phyloP scores from a whole-genome alignment of 2,329 filamentous ascomycete species.

The Colletotrichum lentis region DNA sequence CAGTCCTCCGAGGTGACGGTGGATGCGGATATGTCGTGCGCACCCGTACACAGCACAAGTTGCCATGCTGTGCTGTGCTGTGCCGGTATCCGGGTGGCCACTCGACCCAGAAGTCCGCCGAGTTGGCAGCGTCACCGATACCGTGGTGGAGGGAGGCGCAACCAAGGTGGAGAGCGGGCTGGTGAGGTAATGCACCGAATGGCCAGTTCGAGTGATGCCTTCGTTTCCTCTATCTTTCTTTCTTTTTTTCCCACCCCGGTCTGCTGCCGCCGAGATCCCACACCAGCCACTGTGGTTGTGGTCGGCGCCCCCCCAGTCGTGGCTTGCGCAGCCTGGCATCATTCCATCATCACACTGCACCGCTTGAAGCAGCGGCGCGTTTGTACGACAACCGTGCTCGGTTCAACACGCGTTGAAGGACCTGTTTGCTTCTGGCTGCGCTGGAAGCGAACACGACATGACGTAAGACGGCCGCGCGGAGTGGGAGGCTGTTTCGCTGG shows the following conservation, averaged over 20 bases:
- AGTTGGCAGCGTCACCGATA: constrained; percentile 25
- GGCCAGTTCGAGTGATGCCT: too few species aligned
- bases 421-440: background rate
- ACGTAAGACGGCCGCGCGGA: constrained; percentile 3
- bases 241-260: background rate
- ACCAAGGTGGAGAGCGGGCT: background rate
- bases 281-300: background rate
- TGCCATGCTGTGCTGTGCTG: background rate
- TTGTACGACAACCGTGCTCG: background rate
- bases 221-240: background rate
- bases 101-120: constrained; percentile 3
- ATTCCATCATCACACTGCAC: background rate
- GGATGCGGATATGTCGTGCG: background rate
- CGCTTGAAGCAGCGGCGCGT: constrained; percentile 1
- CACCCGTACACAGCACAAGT: too few species aligned
- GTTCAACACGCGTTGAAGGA: background rate
- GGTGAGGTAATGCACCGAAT: constrained; percentile 35
- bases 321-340: constrained; percentile 8
- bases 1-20: background rate
- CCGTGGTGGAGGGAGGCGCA: constrained; percentile 25
- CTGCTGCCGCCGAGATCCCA: background rate
- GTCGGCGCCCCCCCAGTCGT: too few species aligned
- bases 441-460: constrained; percentile 11
- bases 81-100: constrained; percentile 12
- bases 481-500: background rate